Base-by-base conservation (phyloP, 1,284 basidiomycete species). In the Trichosporon ovoides region DNA sequence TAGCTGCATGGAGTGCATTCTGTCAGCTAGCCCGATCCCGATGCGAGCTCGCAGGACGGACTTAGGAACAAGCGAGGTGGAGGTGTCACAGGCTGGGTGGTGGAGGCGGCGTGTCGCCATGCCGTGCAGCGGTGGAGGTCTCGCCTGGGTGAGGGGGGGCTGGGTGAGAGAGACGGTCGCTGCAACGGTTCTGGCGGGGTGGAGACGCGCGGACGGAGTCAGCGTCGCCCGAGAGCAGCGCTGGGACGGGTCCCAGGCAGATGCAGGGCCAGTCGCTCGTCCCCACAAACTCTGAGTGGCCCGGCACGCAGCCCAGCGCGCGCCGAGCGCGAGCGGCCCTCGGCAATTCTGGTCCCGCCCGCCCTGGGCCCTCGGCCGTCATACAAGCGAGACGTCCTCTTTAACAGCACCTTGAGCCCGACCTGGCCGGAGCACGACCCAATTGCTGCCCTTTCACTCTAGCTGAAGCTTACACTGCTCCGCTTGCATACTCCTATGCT, bases 371-470 rank as follows among this genome's bases (percentile, higher is more conserved):
- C 24, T 48, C 43, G 43, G 43, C 43, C 43, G 43, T 24, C 43
- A 48, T 48, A 48, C 43, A 48, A 48, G 43, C 43, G 43, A 48
- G 43, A 31, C 43, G 43, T 28, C 43, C 16, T 48, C 43, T 48
- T 46, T 48, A 48, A 48, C 43, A 48, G 43, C 43, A 20, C 43
- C 40, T 48, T 48, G 43, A 48, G n/a, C 22, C 43, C 40, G 43
- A 31, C 5, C 28, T n/a, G 28, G 28, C 28, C 28, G 43, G 16
- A 48, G n/a, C 43, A 22, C 43, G 22, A 24, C 24, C 24, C 43
- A 28, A 28, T 48, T 48, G 19, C 38, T 24, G 34, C 31, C 49
- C 31, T 7, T 51, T 18, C 49, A 31, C 28, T 51, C 49, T 31
- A 20, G 19, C 49, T 19, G 31, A 43, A 43, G 13, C 11, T 50